phyloP scores from a whole-genome alignment of 352 stramenopile genomes.

The Phytophthora crassamura region DNA sequence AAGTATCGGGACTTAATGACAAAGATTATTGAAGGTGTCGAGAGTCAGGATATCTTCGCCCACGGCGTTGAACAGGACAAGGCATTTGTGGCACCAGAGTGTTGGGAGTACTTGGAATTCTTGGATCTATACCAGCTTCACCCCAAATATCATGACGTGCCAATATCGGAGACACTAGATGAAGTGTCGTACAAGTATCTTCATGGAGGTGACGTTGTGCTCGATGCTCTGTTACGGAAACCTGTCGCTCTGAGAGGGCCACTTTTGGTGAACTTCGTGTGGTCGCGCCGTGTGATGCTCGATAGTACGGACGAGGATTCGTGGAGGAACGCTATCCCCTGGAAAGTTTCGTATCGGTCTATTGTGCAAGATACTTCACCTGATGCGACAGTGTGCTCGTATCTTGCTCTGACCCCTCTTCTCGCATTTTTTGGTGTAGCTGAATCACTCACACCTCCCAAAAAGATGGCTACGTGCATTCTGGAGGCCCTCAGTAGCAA shows the following conservation, averaged over 20 bases:
- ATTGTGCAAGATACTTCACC: slow-evolving; percentile 42
- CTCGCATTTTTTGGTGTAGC: slow-evolving; percentile 50
- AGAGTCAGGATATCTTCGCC: slow-evolving; percentile 36
- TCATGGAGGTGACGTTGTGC: slow-evolving; percentile 25
- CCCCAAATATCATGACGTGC: slow-evolving; percentile 28
- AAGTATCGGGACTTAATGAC: slow-evolving; percentile 49
- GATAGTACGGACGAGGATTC: slow-evolving; percentile 39
- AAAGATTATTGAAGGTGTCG: slow-evolving; percentile 51
- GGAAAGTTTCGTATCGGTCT: slow-evolving; percentile 42
- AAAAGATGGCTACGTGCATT: slow-evolving; percentile 48
- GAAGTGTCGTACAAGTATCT: slow-evolving; percentile 35
- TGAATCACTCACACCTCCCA: slow-evolving; percentile 39
- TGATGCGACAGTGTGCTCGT: slow-evolving; percentile 35
- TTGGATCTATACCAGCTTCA: slow-evolving; percentile 39
- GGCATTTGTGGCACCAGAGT: slow-evolving; percentile 28
- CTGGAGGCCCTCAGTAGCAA: slow-evolving; percentile 50
- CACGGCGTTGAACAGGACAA: slow-evolving; percentile 29
- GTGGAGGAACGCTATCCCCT: slow-evolving; percentile 52
- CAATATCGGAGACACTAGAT: slow-evolving; percentile 19
- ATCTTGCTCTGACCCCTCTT: slow-evolving; percentile 48
- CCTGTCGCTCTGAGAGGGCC: slow-evolving; percentile 34
- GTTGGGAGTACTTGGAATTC: slow-evolving; percentile 45
- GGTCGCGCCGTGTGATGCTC: slow-evolving; percentile 47
- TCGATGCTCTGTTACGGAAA: slow-evolving; percentile 36
- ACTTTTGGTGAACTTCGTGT: slow-evolving; percentile 56